Evolutionary conservation across 345 rosid species (phyloP).

Genomic region (Syzygium grande): DNA sequence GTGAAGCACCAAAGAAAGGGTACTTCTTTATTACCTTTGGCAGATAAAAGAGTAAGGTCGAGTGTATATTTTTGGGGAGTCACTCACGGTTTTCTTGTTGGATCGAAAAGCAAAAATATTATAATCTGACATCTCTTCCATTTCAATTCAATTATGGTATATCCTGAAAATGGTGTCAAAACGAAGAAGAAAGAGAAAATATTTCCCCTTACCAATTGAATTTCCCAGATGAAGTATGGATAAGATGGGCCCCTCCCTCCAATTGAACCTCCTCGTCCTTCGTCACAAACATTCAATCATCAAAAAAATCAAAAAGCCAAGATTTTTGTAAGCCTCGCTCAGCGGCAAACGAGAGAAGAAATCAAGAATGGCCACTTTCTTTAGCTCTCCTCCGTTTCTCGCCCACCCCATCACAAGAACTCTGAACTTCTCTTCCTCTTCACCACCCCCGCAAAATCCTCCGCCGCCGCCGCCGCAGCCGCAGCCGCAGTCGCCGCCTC

Average conservation of each 20-base stretch:
- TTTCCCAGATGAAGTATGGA: not conserved
- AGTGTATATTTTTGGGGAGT: not conserved
- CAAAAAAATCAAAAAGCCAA: not conserved
- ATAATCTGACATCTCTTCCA: not conserved
- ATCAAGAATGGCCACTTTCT: conserved; percentile 31
- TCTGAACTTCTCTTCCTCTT: conserved; percentile 7
- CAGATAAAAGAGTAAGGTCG: not conserved
- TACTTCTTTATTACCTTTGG: not conserved
- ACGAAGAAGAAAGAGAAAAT: not conserved
- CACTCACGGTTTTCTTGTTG: not conserved
- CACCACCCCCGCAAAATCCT: conserved; percentile 21
- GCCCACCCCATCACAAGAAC: conserved; percentile 26
- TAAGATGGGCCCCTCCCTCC: not conserved
- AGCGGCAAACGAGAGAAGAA: not conserved
- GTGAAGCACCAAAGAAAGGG: not conserved
- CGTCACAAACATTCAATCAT: not conserved
- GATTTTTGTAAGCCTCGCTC: not conserved
- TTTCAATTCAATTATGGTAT: not conserved
- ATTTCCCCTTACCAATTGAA: not conserved
- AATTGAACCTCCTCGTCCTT: not conserved
- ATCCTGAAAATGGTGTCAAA: not conserved
- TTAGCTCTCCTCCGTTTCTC: conserved; percentile 27
- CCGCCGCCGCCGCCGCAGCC: conserved; percentile 12
- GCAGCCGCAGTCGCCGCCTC: conserved; percentile 23
- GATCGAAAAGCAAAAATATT: not conserved